Evolutionary conservation across 169 alveolate species (phyloP), one percentile per base, ranked within the genome.

Genomic region (Amoebophrya sp.): DNA sequence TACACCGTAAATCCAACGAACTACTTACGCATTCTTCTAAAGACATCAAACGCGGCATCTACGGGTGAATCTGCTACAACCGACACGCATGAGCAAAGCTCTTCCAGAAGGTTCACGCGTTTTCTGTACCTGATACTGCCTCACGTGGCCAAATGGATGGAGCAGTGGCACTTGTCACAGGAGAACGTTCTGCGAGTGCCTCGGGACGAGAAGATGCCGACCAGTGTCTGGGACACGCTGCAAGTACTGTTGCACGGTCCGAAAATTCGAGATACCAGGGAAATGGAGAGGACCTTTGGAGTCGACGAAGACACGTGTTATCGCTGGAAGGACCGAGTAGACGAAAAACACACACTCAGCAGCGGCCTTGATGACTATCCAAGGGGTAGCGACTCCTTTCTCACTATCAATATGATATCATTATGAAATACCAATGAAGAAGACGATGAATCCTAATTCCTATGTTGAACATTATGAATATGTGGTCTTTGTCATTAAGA

Each of bases 331-430:
- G 95, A 94, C 41, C 95, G 97, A 93, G 93, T 93, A 38, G 83
- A 93, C 36, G 93, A 92, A 0, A 47, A 47, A 47, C 95, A 94
- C 92, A 93, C 93, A 92, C 91, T 93, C 10, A 95, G 96, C 10
- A 92, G 95, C 89, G 97, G 97, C 38, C 83, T 95, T n/a, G 97
- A 95, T 94, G 97, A 95, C 92, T 95, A 95, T 78, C 97, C 97
- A 14, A 91, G 97, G 91, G 97, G 95, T 0, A 92, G n/a, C n/a
- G n/a, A n/a, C n/a, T n/a, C n/a, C n/a, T n/a, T n/a, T n/a, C n/a
- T n/a, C n/a, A n/a, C n/a, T n/a, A n/a, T n/a, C n/a, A n/a, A n/a
- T n/a, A n/a, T n/a, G n/a, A n/a, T n/a, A n/a, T n/a, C n/a, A n/a
- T n/a, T n/a, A n/a, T n/a, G n/a, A n/a, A n/a, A n/a, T n/a, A n/a